Evolutionary conservation across 2,329 filamentous ascomycete species (phyloP).

Genomic region (Aspergillus viridinutans): DNA sequence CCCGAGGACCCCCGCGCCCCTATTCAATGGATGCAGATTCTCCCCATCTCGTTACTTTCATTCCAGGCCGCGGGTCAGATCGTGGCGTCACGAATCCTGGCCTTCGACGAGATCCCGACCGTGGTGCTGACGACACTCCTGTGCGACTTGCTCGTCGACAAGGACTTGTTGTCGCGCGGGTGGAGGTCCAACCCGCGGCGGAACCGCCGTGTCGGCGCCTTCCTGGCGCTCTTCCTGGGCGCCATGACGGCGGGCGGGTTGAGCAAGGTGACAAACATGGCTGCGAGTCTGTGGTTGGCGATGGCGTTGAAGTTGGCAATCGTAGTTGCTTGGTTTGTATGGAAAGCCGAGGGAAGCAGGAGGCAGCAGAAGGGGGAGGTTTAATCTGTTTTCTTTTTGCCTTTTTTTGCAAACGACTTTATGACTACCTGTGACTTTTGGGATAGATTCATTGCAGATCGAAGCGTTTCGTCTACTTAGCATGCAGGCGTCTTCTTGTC

Average conservation of each 20-base stretch:
- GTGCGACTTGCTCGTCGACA: conserved; percentile 38
- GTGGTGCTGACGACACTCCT: conserved; percentile 40
- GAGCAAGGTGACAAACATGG: conserved; percentile 32
- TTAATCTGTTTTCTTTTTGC: neutral
- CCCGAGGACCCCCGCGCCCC: conserved; percentile 27
- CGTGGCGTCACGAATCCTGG: conserved; percentile 33
- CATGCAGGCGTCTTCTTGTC: no score
- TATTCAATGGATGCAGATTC: conserved; percentile 34
- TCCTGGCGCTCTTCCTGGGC: conserved; percentile 37
- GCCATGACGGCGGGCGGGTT: conserved; percentile 40
- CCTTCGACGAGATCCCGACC: conserved; percentile 39
- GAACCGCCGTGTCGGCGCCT: conserved; percentile 33
- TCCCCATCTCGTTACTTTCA: conserved; percentile 37
- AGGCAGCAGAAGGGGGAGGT: conserved; percentile 6
- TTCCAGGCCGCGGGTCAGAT: conserved; percentile 43
- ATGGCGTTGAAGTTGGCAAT: conserved; percentile 34
- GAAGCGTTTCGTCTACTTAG: no score
- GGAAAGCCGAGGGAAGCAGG: conserved; percentile 20
- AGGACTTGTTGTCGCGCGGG: conserved; percentile 19
- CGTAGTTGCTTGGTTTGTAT: conserved; percentile 34
- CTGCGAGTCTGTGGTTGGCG: conserved; percentile 39
- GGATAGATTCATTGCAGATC: neutral
- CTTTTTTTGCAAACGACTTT: neutral
- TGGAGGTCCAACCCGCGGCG: conserved; percentile 28
- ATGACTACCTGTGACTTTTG: neutral